These are phyloP conservation scores for Kluyveromyces lactis DNA, from an alignment of 805 yeast genomes.

Conservation along the genomic window DNA sequence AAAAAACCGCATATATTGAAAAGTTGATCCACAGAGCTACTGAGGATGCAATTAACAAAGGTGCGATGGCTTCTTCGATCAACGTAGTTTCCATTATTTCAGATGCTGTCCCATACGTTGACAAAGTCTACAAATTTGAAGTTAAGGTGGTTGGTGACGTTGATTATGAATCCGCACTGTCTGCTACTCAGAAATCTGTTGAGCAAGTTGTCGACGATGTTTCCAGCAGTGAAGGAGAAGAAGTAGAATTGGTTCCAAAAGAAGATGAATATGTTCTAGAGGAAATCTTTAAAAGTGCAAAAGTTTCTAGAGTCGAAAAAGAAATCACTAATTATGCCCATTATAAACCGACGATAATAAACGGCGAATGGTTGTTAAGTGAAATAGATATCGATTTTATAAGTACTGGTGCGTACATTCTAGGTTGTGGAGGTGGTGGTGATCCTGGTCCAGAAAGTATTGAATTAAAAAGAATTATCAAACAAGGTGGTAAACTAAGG, in stretches of 20 bases:
- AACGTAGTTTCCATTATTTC: constrained; percentile 21
- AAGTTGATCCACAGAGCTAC: constrained; percentile 17
- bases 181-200: constrained; percentile 5
- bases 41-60: constrained; percentile 17
- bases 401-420: constrained; percentile 38
- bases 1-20: constrained; percentile 15
- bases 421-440: constrained; percentile 49
- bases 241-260: not conserved
- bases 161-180: constrained; percentile 28
- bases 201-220: constrained; percentile 4
- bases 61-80: constrained; percentile 20
- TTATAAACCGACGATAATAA: constrained; percentile 28
- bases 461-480: constrained; percentile 27
- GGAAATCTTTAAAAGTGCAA: constrained; percentile 3
- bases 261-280: not conserved
- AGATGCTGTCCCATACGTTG: constrained; percentile 29
- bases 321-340: constrained; percentile 19
- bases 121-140: constrained; percentile 29
- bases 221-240: not conserved
- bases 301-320: constrained; percentile 7
- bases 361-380: constrained; percentile 32
- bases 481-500: constrained; percentile 28
- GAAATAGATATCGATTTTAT: constrained; percentile 36
- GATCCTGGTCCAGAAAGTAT: constrained; percentile 36
- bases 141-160: constrained; percentile 38